Base-by-base conservation (phyloP, 2,329 filamentous ascomycete genomes). In the Aspergillus persii region DNA sequence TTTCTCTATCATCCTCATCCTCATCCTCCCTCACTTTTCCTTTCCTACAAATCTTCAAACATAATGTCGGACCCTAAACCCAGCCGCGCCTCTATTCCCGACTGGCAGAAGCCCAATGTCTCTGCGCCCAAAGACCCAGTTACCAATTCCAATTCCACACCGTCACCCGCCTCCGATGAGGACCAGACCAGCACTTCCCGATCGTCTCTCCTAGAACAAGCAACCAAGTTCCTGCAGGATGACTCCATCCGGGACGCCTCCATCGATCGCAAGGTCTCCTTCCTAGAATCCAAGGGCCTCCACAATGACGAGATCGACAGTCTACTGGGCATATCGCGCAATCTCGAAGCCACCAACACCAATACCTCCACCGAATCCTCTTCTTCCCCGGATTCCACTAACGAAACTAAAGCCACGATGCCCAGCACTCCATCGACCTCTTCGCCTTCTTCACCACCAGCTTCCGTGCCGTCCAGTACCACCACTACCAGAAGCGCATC, bases 271-370 rank as follows among this genome's bases (percentile, higher is more conserved):
- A 96, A 96, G 78, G 80, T 84, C 23, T 83, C 84, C 7, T 96
- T 96, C 66, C 78, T 97, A 1, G 83, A 87, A 69, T 85, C 85
- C 53, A 97, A 97, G 73, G 91, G 91, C 3, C 78, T 96, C 7
- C 78, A 77, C 3, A 78, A 83, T 4, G 80, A 83, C 33, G 86
- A 94, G 61, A 91, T 96, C 61, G 79, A 90, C 65, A 78, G 80
- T 53, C 79, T 96, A 7, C 76, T 96, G 62, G 79, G 73, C 31
- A 62, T 74, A 50, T 71, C 73, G 55, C 70, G 68, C 61, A 77
- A 75, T 50, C 53, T 63, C 11, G 69, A 74, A 57, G 66, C 30
- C 26, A 50, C 15, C 54, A 56, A 47, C 54, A 30, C 15, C 54
- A 51, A 47, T 18, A 41, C 11, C 41, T 8, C 12, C 46, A 58